phyloP scores from a whole-genome alignment of 176 grass and related monocot genomes.

The Eremochloa ophiuroides region DNA sequence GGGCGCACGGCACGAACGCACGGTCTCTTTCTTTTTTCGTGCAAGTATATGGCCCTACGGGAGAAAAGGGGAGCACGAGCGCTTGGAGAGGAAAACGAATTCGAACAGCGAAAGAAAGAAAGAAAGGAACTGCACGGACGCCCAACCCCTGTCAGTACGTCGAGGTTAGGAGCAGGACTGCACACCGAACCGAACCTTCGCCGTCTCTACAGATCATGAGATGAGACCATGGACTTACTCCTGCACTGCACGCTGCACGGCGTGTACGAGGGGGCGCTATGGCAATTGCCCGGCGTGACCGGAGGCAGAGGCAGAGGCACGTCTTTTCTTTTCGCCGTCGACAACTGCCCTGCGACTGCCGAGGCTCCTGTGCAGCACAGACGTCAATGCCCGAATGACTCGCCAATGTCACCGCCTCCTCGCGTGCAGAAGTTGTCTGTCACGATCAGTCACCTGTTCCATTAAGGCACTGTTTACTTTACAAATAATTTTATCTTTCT shows the following conservation, averaged over 20 bases:
- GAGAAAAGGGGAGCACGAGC: background rate
- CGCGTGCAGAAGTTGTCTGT: background rate
- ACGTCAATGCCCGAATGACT: background rate
- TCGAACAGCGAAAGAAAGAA: background rate
- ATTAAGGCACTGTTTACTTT: no score
- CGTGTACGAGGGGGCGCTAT: background rate
- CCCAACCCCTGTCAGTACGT: background rate
- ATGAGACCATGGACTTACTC: background rate
- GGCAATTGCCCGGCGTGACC: background rate
- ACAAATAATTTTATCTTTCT: no score
- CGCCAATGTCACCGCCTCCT: background rate
- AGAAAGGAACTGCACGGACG: background rate
- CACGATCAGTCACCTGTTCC: background rate
- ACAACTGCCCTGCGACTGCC: background rate
- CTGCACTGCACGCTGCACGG: background rate
- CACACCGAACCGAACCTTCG: background rate
- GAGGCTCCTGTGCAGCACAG: background rate
- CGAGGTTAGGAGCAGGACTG: slow-evolving; percentile 8
- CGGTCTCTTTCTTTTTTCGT: background rate
- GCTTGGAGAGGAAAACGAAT: background rate
- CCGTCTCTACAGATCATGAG: background rate
- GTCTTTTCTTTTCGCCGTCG: background rate
- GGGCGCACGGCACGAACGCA: background rate
- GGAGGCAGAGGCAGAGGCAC: background rate
- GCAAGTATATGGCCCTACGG: background rate